A percentile compares a stretch with the other conserved stretches of the same genome.
These are phyloP conservation scores for Thymus quinquecostatus DNA, from an alignment of 257 asterid genomes.

Conservation along the genomic window DNA sequence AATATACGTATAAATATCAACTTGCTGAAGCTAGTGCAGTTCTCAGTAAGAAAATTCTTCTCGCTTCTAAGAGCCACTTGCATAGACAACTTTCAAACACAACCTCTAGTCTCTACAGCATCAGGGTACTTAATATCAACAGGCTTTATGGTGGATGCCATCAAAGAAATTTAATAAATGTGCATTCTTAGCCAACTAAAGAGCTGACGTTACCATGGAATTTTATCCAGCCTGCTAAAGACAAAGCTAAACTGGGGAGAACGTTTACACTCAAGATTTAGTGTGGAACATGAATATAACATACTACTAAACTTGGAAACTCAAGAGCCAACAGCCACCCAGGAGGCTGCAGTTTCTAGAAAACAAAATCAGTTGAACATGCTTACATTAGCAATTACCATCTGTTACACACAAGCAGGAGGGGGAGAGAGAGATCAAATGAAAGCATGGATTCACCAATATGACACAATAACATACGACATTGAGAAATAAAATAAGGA, in stretches of 20 bases:
- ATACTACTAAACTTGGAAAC: not conserved
- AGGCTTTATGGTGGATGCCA: slow-evolving; percentile 13
- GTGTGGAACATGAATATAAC: slow-evolving; percentile 9
- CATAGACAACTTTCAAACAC: not conserved
- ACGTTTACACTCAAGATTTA: not conserved
- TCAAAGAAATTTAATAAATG: not conserved
- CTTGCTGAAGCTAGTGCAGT: slow-evolving; percentile 5
- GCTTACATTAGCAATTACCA: slow-evolving; percentile 18
- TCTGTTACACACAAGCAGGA: not conserved
- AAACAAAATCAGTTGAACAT: slow-evolving; percentile 6
- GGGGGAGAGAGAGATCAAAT: slow-evolving; percentile 9
- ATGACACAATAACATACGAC: not conserved
- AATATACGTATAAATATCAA: not conserved
- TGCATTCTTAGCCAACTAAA: not conserved
- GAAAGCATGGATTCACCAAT: slow-evolving; percentile 10
- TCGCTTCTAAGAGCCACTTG: not conserved
- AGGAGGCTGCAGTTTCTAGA: not conserved
- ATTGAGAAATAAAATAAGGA: too few species aligned
- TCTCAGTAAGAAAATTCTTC: slow-evolving; percentile 8
- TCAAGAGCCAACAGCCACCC: not conserved
- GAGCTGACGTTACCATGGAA: not conserved
- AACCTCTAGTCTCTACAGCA: slow-evolving; percentile 1
- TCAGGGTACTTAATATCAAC: slow-evolving; percentile 10
- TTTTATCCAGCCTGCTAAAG: slow-evolving; percentile 9
- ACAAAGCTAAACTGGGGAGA: not conserved